Conservation (phyloP, 164 flowering plant genomes). For the Liquidambar formosana region DNA sequence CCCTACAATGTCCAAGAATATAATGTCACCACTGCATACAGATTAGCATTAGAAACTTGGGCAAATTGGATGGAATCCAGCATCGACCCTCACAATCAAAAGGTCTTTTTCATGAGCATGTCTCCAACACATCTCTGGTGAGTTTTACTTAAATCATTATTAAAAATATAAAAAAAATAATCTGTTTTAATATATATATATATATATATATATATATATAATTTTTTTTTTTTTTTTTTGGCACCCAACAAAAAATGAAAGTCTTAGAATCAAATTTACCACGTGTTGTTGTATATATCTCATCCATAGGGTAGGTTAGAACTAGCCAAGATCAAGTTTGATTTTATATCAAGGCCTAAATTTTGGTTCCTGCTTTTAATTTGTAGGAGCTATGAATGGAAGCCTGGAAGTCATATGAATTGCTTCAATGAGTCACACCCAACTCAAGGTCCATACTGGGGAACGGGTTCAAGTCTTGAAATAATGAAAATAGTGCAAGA, state of each 20-base stretch:
- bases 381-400: slow-evolving; percentile 95
- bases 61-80: slow-evolving; percentile 75
- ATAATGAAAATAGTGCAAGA: slow-evolving; percentile 61
- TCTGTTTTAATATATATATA: too few relatives aligned
- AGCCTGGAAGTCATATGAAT: slow-evolving; percentile 63
- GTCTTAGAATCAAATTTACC: too few relatives aligned
- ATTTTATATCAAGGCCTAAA: too few relatives aligned
- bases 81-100: slow-evolving; percentile 59
- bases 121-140: slow-evolving; percentile 94
- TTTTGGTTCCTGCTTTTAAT: too few relatives aligned
- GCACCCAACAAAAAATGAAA: too few relatives aligned
- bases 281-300: too few relatives aligned
- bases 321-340: too few relatives aligned
- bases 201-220: too few relatives aligned
- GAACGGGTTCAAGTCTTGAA: slow-evolving; percentile 71
- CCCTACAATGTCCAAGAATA: slow-evolving; percentile 52
- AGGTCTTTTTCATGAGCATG: slow-evolving; percentile 79
- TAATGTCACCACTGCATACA: slow-evolving; percentile 76
- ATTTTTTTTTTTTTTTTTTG: too few relatives aligned
- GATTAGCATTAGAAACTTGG: slow-evolving; percentile 78
- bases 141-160: slow-evolving; percentile 20
- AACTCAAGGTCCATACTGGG: slow-evolving; percentile 68
- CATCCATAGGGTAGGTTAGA: too few relatives aligned
- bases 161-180: too few relatives aligned
- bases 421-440: slow-evolving; percentile 81